phyloP scores from a whole-genome alignment of 495 filamentous ascomycete genomes.

The Daldinia concentrica region DNA sequence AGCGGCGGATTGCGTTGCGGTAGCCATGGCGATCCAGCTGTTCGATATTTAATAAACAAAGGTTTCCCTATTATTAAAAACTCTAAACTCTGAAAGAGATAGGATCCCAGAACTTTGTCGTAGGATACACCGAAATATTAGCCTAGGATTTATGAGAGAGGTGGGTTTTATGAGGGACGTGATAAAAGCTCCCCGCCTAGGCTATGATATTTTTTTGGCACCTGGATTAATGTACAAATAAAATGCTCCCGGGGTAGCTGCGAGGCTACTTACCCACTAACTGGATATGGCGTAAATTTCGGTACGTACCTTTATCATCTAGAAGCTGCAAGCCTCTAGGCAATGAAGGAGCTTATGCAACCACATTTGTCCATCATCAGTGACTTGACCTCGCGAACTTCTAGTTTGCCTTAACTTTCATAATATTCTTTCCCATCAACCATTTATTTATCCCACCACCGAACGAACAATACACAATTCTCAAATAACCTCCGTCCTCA shows the following conservation, averaged over 20 bases:
- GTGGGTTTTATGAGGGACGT: not conserved
- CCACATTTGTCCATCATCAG: constrained; percentile 31
- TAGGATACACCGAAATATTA: not conserved
- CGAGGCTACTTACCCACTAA: constrained; percentile 42
- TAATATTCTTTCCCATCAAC: constrained; percentile 13
- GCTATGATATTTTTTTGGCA: constrained; percentile 39
- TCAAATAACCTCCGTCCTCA: constrained; percentile 3
- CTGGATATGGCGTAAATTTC: constrained; percentile 2
- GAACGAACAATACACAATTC: constrained; percentile 35
- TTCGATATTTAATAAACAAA: not conserved
- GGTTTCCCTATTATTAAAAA: not conserved
- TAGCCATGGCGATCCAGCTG: constrained; percentile 67
- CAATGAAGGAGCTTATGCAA: constrained; percentile 46
- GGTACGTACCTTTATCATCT: constrained; percentile 15
- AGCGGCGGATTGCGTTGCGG: constrained; percentile 62
- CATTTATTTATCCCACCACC: constrained; percentile 15
- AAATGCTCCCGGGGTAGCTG: constrained; percentile 43
- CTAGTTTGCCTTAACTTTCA: constrained; percentile 11
- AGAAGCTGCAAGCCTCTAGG: constrained; percentile 38
- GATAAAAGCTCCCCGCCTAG: constrained; percentile 30
- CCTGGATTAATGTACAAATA: constrained; percentile 11
- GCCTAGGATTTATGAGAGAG: not conserved
- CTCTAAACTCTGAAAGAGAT: not conserved
- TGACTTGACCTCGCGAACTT: constrained; percentile 22
- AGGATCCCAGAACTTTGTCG: not conserved